Evolutionary conservation across 2,329 filamentous ascomycete genomes (phyloP).

Genomic region (Monilinia laxa): DNA sequence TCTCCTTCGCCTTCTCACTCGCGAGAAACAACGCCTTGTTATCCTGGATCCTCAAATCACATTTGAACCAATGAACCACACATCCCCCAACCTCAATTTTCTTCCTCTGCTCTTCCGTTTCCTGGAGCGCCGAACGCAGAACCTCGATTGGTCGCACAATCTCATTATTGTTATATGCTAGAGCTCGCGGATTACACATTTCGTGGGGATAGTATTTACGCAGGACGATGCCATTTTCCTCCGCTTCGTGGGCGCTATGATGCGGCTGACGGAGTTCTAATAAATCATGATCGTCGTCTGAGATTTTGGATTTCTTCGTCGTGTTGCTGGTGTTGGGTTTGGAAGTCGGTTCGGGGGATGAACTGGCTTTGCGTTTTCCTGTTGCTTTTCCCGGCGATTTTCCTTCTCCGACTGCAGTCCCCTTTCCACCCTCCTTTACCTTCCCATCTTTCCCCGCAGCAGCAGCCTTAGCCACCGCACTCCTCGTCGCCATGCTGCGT

Average conservation of each 20-base stretch:
- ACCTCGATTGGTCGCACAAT: conserved; percentile 72
- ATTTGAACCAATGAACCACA: conserved; percentile 90
- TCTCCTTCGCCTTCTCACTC: conserved; percentile 62
- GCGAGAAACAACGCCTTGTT: conserved; percentile 71
- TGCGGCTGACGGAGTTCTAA: conserved; percentile 32
- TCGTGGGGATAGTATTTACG: conserved; percentile 80
- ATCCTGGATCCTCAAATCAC: conserved; percentile 71
- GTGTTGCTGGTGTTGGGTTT: not conserved
- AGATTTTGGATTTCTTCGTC: too few species aligned
- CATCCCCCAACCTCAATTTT: conserved; percentile 55
- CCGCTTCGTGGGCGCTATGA: conserved; percentile 42
- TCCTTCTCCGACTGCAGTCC: too few species aligned
- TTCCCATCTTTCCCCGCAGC: too few species aligned
- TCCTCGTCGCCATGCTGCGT: too few species aligned
- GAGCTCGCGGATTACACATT: conserved; percentile 78
- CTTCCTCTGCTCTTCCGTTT: conserved; percentile 57
- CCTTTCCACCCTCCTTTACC: not conserved
- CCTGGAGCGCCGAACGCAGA: conserved; percentile 58
- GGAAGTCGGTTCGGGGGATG: not conserved
- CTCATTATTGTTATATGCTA: conserved; percentile 68
- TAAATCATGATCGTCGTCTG: too few species aligned
- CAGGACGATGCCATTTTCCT: conserved; percentile 61
- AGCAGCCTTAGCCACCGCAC: too few species aligned
- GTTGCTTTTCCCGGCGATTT: not conserved
- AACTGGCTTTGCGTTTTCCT: conserved; percentile 35